phyloP scores from a whole-genome alignment of 805 yeast genomes.

The Phaffomyces antillensis region DNA sequence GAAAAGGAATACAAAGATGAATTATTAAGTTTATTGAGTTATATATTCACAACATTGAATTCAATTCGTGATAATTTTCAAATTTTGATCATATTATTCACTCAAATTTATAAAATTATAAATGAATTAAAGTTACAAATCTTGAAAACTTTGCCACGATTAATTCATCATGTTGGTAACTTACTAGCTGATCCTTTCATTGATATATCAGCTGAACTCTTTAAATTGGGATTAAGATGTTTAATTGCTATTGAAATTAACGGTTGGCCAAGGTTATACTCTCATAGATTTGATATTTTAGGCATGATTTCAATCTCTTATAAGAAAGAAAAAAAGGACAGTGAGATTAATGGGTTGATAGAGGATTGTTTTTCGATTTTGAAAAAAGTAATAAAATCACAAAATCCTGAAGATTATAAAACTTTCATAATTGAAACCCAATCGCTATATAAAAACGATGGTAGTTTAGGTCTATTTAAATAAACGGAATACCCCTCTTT shows the following conservation, averaged over 20 bases:
- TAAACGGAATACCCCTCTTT: no score
- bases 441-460: no score
- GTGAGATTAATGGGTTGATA: background rate
- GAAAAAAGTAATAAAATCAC: background rate
- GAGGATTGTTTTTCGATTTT: background rate
- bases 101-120: slow-evolving; percentile 6
- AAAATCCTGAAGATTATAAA: background rate
- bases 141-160: slow-evolving; percentile 14
- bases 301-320: slow-evolving; percentile 15
- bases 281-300: slow-evolving; percentile 16
- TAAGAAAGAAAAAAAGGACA: slow-evolving; percentile 3
- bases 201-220: slow-evolving; percentile 9
- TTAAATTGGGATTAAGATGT: slow-evolving; percentile 7
- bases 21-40: slow-evolving; percentile 13
- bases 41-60: slow-evolving; percentile 15
- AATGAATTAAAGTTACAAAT: slow-evolving; percentile 4
- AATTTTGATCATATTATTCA: slow-evolving; percentile 8
- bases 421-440: background rate
- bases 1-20: background rate
- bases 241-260: slow-evolving; percentile 11
- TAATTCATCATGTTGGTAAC: slow-evolving; percentile 16
- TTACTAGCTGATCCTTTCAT: slow-evolving; percentile 20
- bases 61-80: slow-evolving; percentile 15
- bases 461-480: no score
- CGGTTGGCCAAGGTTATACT: slow-evolving; percentile 18